A percentile compares a stretch with the other conserved stretches of the same genome.
These are phyloP conservation scores for Neonectria faginata DNA, from an alignment of 2,329 filamentous ascomycete species.

Conservation along the genomic window DNA sequence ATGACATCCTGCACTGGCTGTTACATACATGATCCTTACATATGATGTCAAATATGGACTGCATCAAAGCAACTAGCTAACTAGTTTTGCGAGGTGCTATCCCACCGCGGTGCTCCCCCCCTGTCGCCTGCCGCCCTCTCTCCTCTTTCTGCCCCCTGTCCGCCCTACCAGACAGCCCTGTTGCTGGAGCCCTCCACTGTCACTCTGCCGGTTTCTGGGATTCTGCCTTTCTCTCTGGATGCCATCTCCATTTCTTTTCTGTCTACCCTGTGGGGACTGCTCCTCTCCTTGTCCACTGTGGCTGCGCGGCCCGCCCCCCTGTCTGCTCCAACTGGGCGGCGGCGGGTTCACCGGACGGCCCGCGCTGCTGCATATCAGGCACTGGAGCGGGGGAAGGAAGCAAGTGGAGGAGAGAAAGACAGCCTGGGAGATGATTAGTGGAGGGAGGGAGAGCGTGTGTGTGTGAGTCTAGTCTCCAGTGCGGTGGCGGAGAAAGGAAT, in stretches of 20 bases:
- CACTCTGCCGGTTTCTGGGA: background rate
- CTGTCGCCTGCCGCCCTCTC: background rate
- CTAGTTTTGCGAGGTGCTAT: background rate
- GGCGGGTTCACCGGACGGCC: background rate
- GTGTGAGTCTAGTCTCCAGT: too few relatives aligned
- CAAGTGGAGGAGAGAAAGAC: background rate
- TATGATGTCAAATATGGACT: too few relatives aligned
- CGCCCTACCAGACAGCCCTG: background rate
- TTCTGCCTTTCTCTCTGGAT: too few relatives aligned
- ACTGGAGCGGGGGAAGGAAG: background rate
- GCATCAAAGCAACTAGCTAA: too few relatives aligned
- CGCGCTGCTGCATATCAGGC: background rate
- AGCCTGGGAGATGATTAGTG: background rate
- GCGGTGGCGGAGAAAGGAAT: too few relatives aligned
- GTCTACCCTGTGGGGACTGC: background rate
- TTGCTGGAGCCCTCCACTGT: too few relatives aligned
- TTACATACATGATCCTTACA: background rate
- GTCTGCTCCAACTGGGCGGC: background rate
- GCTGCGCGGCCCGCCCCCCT: background rate
- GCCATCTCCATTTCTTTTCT: background rate
- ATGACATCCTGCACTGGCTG: background rate
- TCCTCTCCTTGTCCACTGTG: background rate
- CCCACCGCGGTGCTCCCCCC: too few relatives aligned
- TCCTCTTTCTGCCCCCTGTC: background rate
- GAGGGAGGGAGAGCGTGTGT: too few relatives aligned